These are phyloP conservation scores for Craterostigma plantagineum DNA, from an alignment of 257 asterid genomes.

Conservation along the genomic window DNA sequence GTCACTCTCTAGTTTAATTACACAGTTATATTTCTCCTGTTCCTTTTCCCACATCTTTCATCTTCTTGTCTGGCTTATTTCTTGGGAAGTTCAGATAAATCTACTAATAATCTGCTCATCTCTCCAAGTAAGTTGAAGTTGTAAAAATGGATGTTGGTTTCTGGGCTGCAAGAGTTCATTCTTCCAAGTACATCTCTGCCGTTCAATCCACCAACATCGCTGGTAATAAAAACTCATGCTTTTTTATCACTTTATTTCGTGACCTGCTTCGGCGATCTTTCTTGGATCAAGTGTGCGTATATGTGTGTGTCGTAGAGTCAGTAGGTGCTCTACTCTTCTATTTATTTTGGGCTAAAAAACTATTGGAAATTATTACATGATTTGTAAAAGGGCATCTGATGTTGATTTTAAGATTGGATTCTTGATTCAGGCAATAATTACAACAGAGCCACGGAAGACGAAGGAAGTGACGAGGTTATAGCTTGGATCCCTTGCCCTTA, in stretches of 20 bases:
- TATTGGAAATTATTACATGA: background rate
- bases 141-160: constrained; percentile 42
- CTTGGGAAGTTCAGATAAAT: constrained; percentile 1
- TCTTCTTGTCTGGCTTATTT: too few species aligned
- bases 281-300: background rate
- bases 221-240: constrained; percentile 18
- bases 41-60: too few species aligned
- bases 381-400: background rate
- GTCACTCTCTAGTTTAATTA: too few species aligned
- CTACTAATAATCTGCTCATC: constrained; percentile 1
- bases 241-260: constrained; percentile 6
- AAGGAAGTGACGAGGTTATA: constrained; percentile 40
- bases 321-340: constrained; percentile 2
- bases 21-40: too few species aligned
- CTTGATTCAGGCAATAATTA: constrained; percentile 14
- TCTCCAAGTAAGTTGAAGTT: constrained; percentile 11
- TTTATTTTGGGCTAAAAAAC: background rate
- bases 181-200: constrained; percentile 21
- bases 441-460: constrained; percentile 22
- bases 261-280: background rate
- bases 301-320: background rate
- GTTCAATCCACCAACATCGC: constrained; percentile 28
- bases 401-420: background rate
- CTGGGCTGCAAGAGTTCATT: constrained; percentile 60
- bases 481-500: constrained; percentile 90